phyloP scores from a whole-genome alignment of 2,329 filamentous ascomycete genomes.

The Colletotrichum echinochloae region DNA sequence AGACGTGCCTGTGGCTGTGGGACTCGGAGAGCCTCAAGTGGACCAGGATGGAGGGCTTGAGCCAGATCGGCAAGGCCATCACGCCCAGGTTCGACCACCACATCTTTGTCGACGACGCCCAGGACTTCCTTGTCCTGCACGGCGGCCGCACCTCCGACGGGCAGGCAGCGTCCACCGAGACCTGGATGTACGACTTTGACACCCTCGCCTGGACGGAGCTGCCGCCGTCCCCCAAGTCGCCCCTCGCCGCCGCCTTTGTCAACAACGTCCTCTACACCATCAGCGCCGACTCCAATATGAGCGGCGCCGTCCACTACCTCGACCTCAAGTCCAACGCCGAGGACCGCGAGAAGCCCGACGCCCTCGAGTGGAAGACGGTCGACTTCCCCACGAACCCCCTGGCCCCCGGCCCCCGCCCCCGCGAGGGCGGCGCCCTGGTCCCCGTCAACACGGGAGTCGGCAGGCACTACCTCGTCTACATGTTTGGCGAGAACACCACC shows the following conservation, averaged over 20 bases:
- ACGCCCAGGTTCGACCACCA: constrained; percentile 48
- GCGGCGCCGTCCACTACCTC: constrained; percentile 52
- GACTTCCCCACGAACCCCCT: constrained; percentile 53
- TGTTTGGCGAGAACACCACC: constrained; percentile 56
- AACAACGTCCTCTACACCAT: constrained; percentile 61
- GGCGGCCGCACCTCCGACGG: constrained; percentile 54
- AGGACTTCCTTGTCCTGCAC: constrained; percentile 64
- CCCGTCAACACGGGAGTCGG: constrained; percentile 64
- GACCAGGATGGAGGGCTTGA: constrained; percentile 48
- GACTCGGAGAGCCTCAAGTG: constrained; percentile 52
- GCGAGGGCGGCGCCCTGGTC: constrained; percentile 57
- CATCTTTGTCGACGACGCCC: constrained; percentile 54
- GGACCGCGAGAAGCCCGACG: constrained; percentile 47
- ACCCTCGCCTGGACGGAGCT: constrained; percentile 62
- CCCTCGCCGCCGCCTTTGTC: constrained; percentile 57
- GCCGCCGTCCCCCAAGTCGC: constrained; percentile 55
- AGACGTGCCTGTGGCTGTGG: constrained; percentile 54
- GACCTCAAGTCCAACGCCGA: constrained; percentile 48
- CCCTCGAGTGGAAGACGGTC: constrained; percentile 52
- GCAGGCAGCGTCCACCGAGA: constrained; percentile 58
- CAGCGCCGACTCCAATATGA: constrained; percentile 50
- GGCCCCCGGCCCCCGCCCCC: constrained; percentile 54
- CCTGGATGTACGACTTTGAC: constrained; percentile 63
- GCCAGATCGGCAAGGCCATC: constrained; percentile 48
- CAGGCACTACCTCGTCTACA: constrained; percentile 62